Percentiles rank a stretch among this genome's conserved stretches.
These are phyloP conservation scores for Andrographis paniculata DNA, from an alignment of 305 asterid genomes.

Conservation along the genomic window DNA sequence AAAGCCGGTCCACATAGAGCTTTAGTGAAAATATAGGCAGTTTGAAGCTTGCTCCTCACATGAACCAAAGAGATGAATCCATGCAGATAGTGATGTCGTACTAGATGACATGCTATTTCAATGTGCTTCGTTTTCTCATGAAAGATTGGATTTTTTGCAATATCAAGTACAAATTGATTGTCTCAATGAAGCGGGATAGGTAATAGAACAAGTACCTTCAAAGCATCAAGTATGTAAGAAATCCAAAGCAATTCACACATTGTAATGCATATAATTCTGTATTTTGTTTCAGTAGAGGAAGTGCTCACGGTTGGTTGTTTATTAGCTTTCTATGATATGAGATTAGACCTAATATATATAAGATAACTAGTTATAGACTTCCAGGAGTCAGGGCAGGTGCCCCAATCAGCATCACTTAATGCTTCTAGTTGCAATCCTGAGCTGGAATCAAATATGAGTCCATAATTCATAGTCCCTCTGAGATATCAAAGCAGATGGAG, in stretches of 20 bases:
- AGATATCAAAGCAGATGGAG: not conserved
- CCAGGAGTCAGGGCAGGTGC: not conserved
- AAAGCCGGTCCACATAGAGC: too few relatives aligned
- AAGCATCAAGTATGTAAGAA: not conserved
- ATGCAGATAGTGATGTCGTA: not conserved
- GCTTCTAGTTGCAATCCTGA: not conserved
- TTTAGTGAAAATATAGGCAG: too few relatives aligned
- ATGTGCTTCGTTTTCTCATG: conserved; percentile 6
- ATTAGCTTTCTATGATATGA: conserved; percentile 8
- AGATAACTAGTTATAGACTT: not conserved
- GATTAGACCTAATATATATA: not conserved
- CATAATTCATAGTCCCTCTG: not conserved
- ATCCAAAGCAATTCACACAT: not conserved
- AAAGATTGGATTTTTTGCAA: not conserved
- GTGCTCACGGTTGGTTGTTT: not conserved
- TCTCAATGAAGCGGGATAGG: not conserved
- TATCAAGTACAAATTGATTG: not conserved
- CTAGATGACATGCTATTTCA: not conserved
- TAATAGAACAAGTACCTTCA: not conserved
- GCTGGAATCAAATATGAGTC: too few relatives aligned
- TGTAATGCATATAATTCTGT: not conserved
- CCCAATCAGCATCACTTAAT: conserved; percentile 2
- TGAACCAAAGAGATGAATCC: not conserved
- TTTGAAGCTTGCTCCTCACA: too few relatives aligned
- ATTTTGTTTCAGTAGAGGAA: not conserved